Conservation (phyloP, 1,284 basidiomycete genomes). For the Heterobasidion irregulare region DNA sequence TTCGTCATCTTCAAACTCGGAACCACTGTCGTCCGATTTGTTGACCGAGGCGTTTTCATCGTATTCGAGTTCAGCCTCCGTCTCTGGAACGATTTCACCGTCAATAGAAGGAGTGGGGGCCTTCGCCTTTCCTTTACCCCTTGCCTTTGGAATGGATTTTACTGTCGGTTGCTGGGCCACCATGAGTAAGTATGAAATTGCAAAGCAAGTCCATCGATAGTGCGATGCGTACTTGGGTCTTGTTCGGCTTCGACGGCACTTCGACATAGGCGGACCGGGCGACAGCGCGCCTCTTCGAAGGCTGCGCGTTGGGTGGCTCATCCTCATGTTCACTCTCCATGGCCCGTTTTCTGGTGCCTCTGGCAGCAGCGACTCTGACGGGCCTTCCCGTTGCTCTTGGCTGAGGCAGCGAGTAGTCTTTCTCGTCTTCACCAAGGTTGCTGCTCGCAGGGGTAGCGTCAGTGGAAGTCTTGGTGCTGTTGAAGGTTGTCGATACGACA, state of each 20-base stretch:
- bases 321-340: conserved; percentile 18
- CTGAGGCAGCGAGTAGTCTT: conserved; percentile 1
- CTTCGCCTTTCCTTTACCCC: conserved; percentile 13
- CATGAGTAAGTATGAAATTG: background rate
- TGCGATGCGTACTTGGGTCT: conserved; percentile 11
- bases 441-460: conserved; percentile 33
- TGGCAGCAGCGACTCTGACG: background rate
- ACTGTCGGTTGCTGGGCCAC: background rate
- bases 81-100: conserved; percentile 19
- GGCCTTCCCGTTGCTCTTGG: background rate
- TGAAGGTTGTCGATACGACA: conserved; percentile 34
- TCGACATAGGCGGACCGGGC: conserved; percentile 37
- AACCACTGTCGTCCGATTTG: conserved; percentile 49
- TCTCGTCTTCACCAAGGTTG: conserved; percentile 22
- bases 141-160: conserved; percentile 17
- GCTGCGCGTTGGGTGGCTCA: conserved; percentile 9
- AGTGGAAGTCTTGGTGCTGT: conserved; percentile 28
- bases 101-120: conserved; percentile 16
- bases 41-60: conserved; percentile 29
- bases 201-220: background rate
- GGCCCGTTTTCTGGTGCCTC: conserved; percentile 14
- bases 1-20: conserved; percentile 37
- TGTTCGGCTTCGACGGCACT: conserved; percentile 32
- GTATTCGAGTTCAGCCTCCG: conserved; percentile 16
- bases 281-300: conserved; percentile 36